These are phyloP conservation scores for Areca catechu DNA, from an alignment of 176 grass and related monocot species.

Conservation along the genomic window DNA sequence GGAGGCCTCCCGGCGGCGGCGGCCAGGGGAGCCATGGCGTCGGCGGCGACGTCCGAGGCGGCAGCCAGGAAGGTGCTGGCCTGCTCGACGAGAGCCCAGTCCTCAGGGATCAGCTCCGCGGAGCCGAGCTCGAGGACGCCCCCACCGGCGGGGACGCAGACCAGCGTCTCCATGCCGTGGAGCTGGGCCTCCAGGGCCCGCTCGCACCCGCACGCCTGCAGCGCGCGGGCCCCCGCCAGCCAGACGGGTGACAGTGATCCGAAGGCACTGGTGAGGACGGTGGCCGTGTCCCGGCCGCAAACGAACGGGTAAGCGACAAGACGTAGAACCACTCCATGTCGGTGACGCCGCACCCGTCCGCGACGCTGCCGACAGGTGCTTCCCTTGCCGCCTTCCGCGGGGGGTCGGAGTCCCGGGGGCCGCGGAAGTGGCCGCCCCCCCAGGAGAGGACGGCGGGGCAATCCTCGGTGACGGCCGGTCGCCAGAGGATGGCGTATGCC, in stretches of 20 bases:
- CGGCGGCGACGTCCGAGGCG: neutral
- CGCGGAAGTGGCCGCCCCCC: constrained; percentile 30
- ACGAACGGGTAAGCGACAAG: constrained; percentile 25
- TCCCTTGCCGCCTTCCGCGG: neutral
- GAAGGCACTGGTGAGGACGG: neutral
- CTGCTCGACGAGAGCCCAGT: constrained; percentile 11
- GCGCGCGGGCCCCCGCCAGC: constrained; percentile 11
- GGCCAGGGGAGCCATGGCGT: neutral
- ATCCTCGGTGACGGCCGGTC: neutral
- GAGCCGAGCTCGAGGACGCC: constrained; percentile 32
- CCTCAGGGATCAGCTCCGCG: constrained; percentile 11
- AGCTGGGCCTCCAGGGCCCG: constrained; percentile 22
- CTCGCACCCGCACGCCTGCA: constrained; percentile 11
- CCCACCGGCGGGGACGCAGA: constrained; percentile 19
- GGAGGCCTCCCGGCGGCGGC: neutral
- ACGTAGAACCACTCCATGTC: constrained; percentile 31
- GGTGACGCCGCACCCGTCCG: neutral
- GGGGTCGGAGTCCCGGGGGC: neutral
- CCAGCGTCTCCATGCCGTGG: constrained; percentile 25
- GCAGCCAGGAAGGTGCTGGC: constrained; percentile 16
- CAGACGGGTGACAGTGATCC: constrained; percentile 5
- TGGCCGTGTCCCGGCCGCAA: constrained; percentile 1
- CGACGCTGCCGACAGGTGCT: neutral
- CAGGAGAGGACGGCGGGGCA: constrained; percentile 3
- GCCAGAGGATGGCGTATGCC: constrained; percentile 9